Conservation (phyloP, 2,329 filamentous ascomycete genomes). For the Ramularia collo-cygni region DNA sequence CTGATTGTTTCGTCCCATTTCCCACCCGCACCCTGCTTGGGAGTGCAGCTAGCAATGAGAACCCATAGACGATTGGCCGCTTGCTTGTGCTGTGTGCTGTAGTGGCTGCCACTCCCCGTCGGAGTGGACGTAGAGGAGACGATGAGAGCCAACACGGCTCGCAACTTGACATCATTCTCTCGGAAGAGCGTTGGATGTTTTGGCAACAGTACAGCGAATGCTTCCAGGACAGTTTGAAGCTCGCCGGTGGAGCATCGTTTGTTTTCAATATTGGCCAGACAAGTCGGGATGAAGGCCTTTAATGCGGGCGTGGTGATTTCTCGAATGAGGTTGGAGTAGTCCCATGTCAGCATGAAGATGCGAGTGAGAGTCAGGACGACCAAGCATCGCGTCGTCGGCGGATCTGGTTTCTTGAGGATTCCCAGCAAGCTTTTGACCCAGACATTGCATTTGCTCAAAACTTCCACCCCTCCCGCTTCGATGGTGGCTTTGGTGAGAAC, state of each 20-base stretch:
- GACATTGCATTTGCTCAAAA: conserved; percentile 61
- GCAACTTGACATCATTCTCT: conserved; percentile 62
- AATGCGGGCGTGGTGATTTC: conserved; percentile 83
- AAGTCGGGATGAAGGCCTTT: conserved; percentile 65
- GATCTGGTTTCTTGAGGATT: conserved; percentile 74
- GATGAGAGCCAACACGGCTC: conserved; percentile 17
- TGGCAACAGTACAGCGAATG: conserved; percentile 66
- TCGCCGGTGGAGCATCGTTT: conserved; percentile 27
- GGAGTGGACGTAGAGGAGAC: conserved; percentile 38
- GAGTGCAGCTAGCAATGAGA: conserved; percentile 69
- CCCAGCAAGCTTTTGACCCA: conserved; percentile 74
- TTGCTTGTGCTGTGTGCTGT: conserved; percentile 23
- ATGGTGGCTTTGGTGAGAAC: conserved; percentile 73
- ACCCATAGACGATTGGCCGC: conserved; percentile 60
- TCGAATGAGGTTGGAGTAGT: conserved; percentile 73
- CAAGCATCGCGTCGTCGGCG: conserved; percentile 66
- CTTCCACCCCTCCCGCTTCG: conserved; percentile 79
- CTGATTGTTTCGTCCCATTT: conserved; percentile 70
- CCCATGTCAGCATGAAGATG: conserved; percentile 76
- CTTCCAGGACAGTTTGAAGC: conserved; percentile 62
- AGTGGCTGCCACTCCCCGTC: conserved; percentile 7
- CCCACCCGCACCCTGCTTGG: conserved; percentile 67
- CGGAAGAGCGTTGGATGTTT: conserved; percentile 78
- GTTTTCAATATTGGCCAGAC: conserved; percentile 55
- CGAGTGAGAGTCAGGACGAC: conserved; percentile 70